Conservation (phyloP, 1,284 basidiomycete genomes). For the Ceratorhiza oryzae-sativae region DNA sequence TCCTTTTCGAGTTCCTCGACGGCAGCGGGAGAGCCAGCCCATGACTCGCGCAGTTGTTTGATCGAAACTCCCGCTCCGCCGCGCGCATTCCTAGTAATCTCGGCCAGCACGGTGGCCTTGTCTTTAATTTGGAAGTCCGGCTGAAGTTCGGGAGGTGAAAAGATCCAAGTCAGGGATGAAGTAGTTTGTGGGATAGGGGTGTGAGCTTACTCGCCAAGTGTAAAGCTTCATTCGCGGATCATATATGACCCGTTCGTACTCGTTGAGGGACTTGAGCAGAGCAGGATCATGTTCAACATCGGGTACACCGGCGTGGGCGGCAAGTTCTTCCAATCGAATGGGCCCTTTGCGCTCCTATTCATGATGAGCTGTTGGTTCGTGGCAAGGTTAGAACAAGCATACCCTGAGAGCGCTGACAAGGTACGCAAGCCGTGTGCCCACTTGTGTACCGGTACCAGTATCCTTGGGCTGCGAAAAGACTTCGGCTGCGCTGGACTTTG, state of each 20-base stretch:
- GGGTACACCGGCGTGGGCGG: conserved; percentile 77
- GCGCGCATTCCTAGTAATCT: conserved; percentile 80
- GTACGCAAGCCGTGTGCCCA: conserved; percentile 87
- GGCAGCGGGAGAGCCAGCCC: conserved; percentile 82
- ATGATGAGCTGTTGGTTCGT: neutral
- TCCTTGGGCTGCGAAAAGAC: conserved; percentile 87
- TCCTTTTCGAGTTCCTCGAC: conserved; percentile 88
- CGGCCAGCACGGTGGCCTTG: conserved; percentile 78
- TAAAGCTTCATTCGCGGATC: conserved; percentile 86
- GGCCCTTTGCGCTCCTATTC: conserved; percentile 69
- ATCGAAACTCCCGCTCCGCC: conserved; percentile 86
- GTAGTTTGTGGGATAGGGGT: neutral
- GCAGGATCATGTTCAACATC: conserved; percentile 70
- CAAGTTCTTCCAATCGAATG: conserved; percentile 84
- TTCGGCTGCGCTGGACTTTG: conserved; percentile 3
- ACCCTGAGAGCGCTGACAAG: conserved; percentile 82
- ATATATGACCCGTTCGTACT: conserved; percentile 78
- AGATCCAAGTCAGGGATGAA: neutral
- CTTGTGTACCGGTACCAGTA: conserved; percentile 79
- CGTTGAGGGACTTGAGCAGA: conserved; percentile 78
- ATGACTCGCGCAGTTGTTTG: conserved; percentile 83
- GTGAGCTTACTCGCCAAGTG: conserved; percentile 67
- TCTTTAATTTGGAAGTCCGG: conserved; percentile 87
- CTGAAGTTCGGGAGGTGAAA: conserved; percentile 53
- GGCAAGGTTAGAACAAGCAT: conserved; percentile 46